Conservation (phyloP, 202 grass and related monocot genomes). For the Carex sylvatica region DNA sequence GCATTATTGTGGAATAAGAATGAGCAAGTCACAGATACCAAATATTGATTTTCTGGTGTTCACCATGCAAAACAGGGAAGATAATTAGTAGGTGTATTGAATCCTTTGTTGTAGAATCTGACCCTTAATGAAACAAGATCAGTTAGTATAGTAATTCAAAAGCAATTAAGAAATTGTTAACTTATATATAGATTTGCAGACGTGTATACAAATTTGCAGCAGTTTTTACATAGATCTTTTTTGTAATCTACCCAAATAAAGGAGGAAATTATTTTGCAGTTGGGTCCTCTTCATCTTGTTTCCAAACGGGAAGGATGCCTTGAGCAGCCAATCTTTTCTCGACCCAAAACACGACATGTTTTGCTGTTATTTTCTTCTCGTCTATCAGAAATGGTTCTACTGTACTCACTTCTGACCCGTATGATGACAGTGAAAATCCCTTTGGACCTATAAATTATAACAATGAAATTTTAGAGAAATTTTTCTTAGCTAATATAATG, state of each 20-base stretch:
- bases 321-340: conserved; percentile 87
- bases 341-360: conserved; percentile 83
- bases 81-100: too few relatives aligned
- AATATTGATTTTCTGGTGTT: too few relatives aligned
- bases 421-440: conserved; percentile 75
- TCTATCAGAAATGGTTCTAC: conserved; percentile 92
- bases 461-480: not conserved
- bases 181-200: not conserved
- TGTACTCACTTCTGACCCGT: conserved; percentile 61
- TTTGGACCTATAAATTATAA: conserved; percentile 58
- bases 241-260: conserved; percentile 5
- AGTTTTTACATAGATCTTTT: not conserved
- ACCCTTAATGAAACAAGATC: too few relatives aligned
- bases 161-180: not conserved
- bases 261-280: not conserved
- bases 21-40: too few relatives aligned
- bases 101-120: too few relatives aligned
- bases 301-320: conserved; percentile 80
- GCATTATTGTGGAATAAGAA: too few relatives aligned
- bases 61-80: too few relatives aligned
- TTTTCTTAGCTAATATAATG: not conserved
- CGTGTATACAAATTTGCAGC: not conserved
- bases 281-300: conserved; percentile 30
- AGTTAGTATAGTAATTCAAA: too few relatives aligned
- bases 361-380: conserved; percentile 71